Evolutionary conservation across 805 yeast species (phyloP).

Genomic region (Suhomyces sp.): DNA sequence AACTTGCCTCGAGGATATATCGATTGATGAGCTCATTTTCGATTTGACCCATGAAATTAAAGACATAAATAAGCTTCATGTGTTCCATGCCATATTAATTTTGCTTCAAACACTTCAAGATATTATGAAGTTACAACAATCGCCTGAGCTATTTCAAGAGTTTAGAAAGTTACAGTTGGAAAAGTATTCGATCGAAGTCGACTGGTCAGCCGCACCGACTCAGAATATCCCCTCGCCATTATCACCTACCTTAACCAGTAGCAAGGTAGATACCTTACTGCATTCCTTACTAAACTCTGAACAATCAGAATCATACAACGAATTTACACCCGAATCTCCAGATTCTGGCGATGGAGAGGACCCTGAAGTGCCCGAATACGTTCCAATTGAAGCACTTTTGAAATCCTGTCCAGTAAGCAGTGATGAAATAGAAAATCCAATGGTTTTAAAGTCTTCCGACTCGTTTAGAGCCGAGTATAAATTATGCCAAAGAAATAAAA

Average conservation of each 20-base stretch:
- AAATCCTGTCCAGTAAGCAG: slow-evolving; percentile 10
- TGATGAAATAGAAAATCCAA: slow-evolving; percentile 15
- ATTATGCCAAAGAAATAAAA: slow-evolving; percentile 15
- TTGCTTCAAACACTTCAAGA: slow-evolving; percentile 29
- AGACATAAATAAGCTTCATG: slow-evolving; percentile 33
- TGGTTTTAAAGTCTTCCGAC: slow-evolving; percentile 10
- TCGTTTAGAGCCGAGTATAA: slow-evolving; percentile 22
- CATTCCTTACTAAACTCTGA: background rate
- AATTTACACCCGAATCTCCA: slow-evolving; percentile 18
- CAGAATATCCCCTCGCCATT: slow-evolving; percentile 12
- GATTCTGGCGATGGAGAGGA: slow-evolving; percentile 7
- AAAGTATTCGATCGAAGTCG: slow-evolving; percentile 10
- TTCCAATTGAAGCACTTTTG: slow-evolving; percentile 23
- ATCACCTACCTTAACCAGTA: slow-evolving; percentile 24
- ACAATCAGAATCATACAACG: slow-evolving; percentile 7
- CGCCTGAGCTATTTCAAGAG: slow-evolving; percentile 19
- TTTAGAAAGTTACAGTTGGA: slow-evolving; percentile 27
- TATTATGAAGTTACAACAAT: slow-evolving; percentile 28
- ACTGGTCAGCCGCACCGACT: background rate
- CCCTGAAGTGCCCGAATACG: slow-evolving; percentile 11
- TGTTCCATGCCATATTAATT: slow-evolving; percentile 33
- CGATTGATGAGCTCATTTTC: slow-evolving; percentile 31
- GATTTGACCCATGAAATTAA: slow-evolving; percentile 31
- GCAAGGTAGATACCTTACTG: slow-evolving; percentile 9
- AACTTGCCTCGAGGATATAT: slow-evolving; percentile 28